Evolutionary conservation across 2,329 filamentous ascomycete genomes (phyloP).

Genomic region (Tolypocladium ophioglossoides): DNA sequence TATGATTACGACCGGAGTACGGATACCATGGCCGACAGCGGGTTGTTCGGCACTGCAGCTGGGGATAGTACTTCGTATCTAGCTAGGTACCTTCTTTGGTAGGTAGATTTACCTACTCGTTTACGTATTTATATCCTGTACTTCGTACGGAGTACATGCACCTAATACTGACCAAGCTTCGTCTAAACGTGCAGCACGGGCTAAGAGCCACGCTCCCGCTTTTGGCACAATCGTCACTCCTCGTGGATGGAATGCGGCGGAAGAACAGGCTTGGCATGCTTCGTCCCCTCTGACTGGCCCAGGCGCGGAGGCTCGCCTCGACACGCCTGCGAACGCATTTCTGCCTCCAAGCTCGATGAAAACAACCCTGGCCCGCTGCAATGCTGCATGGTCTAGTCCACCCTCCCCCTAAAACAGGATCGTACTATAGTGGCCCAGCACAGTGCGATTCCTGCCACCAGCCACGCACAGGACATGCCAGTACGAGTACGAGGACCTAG

Average conservation of each 20-base stretch:
- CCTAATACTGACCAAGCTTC: neutral
- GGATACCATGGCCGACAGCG: neutral
- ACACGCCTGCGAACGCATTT: too few relatives aligned
- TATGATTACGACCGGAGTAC: neutral
- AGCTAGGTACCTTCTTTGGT: too few relatives aligned
- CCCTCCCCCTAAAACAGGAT: neutral
- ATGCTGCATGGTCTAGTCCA: neutral
- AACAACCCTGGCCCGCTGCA: neutral
- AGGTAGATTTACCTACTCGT: too few relatives aligned
- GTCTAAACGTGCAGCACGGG: neutral
- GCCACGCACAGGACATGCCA: neutral
- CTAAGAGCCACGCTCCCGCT: neutral
- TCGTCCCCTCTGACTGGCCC: neutral
- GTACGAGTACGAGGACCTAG: neutral
- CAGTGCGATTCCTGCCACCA: neutral
- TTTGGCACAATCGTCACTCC: neutral
- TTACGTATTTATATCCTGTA: too few relatives aligned
- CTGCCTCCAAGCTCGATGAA: neutral
- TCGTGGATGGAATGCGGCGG: neutral
- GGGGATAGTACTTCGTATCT: neutral
- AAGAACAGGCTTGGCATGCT: neutral
- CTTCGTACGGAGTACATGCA: neutral
- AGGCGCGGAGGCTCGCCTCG: neutral
- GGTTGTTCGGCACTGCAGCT: neutral
- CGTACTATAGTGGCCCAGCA: neutral